These are phyloP conservation scores for Candida vartiovaarae DNA, from an alignment of 805 yeast genomes.

Conservation along the genomic window DNA sequence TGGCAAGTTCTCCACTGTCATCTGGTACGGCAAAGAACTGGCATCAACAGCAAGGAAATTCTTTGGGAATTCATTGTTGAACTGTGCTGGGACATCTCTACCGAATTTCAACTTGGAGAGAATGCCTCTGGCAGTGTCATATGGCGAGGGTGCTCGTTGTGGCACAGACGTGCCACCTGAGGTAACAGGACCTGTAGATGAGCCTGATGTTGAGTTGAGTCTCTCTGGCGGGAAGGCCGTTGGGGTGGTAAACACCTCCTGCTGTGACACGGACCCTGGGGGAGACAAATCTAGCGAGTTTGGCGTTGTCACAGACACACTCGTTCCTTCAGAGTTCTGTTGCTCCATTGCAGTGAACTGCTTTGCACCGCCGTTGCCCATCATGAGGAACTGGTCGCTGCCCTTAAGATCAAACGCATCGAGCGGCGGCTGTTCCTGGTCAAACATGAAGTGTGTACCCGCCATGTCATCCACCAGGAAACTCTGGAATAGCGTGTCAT, in stretches of 20 bases:
- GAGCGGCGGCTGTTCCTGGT: neutral
- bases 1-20: slow-evolving; percentile 61
- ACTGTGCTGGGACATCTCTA: slow-evolving; percentile 17
- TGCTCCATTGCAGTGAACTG: neutral
- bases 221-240: slow-evolving; percentile 5
- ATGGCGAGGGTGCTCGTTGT: slow-evolving; percentile 4
- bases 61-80: slow-evolving; percentile 20
- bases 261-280: slow-evolving; percentile 1
- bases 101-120: slow-evolving; percentile 23
- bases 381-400: neutral
- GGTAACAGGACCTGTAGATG: neutral
- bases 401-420: neutral
- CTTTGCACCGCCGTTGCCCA: neutral
- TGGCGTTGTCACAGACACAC: slow-evolving; percentile 10
- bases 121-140: slow-evolving; percentile 20
- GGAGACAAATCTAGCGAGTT: slow-evolving; percentile 7
- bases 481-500: slow-evolving; percentile 20
- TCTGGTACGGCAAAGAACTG: slow-evolving; percentile 33
- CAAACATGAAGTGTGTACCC: slow-evolving; percentile 15
- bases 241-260: slow-evolving; percentile 16
- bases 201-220: neutral
- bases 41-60: slow-evolving; percentile 23
- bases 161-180: too few relatives aligned
- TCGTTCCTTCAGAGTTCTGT: neutral
- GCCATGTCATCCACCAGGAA: slow-evolving; percentile 22